phyloP scores from a whole-genome alignment of 768 basidiomycete species.

The Pholiota microspora region DNA sequence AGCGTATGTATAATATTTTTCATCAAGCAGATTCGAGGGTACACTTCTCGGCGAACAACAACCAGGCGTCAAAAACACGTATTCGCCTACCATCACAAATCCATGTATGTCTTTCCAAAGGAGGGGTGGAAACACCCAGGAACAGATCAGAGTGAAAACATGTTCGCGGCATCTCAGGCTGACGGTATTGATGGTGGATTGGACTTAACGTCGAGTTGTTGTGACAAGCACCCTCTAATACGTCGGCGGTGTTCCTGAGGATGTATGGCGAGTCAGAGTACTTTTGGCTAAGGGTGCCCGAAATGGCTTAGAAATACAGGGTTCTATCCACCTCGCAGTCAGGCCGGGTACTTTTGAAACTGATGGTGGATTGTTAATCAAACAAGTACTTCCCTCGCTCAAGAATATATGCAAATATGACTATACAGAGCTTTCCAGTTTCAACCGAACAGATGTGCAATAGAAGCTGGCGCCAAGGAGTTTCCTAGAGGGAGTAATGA shows the following conservation, averaged over 20 bases:
- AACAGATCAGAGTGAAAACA: not conserved
- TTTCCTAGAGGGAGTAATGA: not conserved
- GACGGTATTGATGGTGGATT: not conserved
- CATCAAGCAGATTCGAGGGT: not conserved
- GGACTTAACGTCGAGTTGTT: constrained; percentile 5
- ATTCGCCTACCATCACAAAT: not conserved
- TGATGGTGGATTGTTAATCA: not conserved
- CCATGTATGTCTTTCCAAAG: too few species aligned
- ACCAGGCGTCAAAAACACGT: not conserved
- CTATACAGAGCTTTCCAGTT: not conserved
- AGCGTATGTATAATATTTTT: too few species aligned
- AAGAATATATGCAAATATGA: not conserved
- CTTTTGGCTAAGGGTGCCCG: not conserved
- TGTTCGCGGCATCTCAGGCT: not conserved
- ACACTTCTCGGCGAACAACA: not conserved
- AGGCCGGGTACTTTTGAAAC: not conserved
- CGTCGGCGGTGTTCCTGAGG: not conserved
- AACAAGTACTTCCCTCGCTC: not conserved
- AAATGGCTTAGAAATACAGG: not conserved
- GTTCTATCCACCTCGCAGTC: not conserved
- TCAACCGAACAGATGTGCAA: not conserved
- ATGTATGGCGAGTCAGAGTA: not conserved
- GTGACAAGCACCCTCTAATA: constrained; percentile 1
- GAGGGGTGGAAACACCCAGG: too few species aligned
- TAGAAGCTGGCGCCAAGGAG: not conserved